Base-by-base conservation (phyloP, 257 asterid genomes). In the Scutellaria minor region DNA sequence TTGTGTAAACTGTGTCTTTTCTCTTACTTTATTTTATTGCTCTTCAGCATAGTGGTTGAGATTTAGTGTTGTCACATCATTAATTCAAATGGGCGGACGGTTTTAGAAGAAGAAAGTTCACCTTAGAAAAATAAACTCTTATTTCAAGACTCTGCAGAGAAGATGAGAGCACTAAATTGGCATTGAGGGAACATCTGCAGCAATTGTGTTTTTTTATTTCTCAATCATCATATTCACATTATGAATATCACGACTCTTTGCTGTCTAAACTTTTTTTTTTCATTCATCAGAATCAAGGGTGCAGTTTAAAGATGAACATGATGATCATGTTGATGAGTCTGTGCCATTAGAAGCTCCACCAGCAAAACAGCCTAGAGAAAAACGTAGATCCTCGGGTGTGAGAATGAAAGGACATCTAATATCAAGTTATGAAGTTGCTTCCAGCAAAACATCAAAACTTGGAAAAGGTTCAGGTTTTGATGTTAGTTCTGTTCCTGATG, bases 261-360 rank as follows among this genome's bases (percentile, higher is more conserved):
- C 51, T 74, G 55, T 62, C 68, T 64, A 61, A 85, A 81, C 70
- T 72, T 11, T 64, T 73, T 11, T 68, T 72, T 2, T 56, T 41
- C 66, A 27, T 79, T 74, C 66, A 71, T 75, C 84, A 85, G 85
- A 78, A 70, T 73, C 79, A 60, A 77, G 31, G 56, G 14, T 73
- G 73, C 85, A 72, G 71, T 65, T 75, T 64, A 82, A 82, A 81
- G 92, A 87, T 74, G 94, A 90, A 73, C 78, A 61, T 68, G 83
- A 63, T 80, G 95, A 86, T 74, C 89, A 80, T 82, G 89, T 82
- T 46, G 96, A 85, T 77, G 98, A 90, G 83, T 83, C 93, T 68
- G 82, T 77, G 62, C 82, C 93, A 42, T 72, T 83, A 62, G 96
- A 84, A 77, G 79, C 86, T 78, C 78, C 52, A 68, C 85, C 84